Conservation (phyloP, 768 basidiomycete species). For the Dendrothele bispora region DNA sequence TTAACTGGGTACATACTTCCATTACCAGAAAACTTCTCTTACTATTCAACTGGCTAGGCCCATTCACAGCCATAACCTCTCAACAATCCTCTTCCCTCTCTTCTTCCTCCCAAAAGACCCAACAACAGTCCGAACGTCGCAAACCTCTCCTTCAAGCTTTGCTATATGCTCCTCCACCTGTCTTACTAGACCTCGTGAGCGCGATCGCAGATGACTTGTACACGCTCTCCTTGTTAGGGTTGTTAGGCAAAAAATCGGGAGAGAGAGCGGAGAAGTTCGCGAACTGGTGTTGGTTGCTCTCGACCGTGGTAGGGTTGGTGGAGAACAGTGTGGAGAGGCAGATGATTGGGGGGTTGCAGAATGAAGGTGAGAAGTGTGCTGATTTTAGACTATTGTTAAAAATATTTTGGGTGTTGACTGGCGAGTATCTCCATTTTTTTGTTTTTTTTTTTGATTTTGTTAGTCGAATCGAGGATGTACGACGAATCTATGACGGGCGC, state of each 20-base stretch:
- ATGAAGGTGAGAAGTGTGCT: conserved; percentile 49
- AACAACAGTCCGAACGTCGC: too few species aligned
- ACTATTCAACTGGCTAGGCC: conserved; percentile 83
- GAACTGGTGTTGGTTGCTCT: conserved; percentile 85
- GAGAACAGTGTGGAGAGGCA: conserved; percentile 81
- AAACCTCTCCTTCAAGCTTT: conserved; percentile 73
- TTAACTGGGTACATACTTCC: conserved; percentile 5
- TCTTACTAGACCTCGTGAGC: conserved; percentile 75
- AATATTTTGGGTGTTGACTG: conserved; percentile 1
- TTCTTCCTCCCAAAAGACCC: conserved; percentile 35
- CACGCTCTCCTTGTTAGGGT: conserved; percentile 71
- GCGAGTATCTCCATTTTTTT: conserved; percentile 5
- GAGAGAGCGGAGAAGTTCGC: conserved; percentile 72
- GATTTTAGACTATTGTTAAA: conserved; percentile 2
- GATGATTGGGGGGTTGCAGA: conserved; percentile 62
- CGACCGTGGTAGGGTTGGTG: conserved; percentile 77
- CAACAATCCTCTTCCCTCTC: conserved; percentile 70
- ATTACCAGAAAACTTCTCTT: conserved; percentile 69
- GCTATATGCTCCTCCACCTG: conserved; percentile 79
- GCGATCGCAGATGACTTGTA: conserved; percentile 77
- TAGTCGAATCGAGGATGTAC: conserved; percentile 75
- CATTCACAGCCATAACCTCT: conserved; percentile 67
- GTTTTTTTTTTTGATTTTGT: conserved; percentile 7
- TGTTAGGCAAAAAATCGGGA: conserved; percentile 65
- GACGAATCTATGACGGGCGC: conserved; percentile 70